Base-by-base conservation (phyloP, 192 early-diverging fungal genomes). In the Coemansia sp. region DNA sequence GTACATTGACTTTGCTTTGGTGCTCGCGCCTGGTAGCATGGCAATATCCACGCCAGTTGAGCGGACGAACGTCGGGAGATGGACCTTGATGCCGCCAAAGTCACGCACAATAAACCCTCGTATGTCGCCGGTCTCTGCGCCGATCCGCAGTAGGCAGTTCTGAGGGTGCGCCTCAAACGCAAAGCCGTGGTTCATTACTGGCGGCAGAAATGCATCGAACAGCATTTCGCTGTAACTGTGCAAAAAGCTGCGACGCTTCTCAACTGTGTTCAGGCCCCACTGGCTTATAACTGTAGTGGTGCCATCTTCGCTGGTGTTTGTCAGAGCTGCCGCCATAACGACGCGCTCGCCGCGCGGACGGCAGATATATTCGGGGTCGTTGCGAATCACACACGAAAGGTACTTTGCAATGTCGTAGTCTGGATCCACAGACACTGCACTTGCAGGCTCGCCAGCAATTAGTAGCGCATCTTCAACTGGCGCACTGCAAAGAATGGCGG, bases 81-180 rank as follows among this genome's bases (percentile, higher is more conserved):
- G 87, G 10, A 82, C 70, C 61, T 85, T 87, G 44, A 88, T 63
- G 24, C 87, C 87, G 56, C 87, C 87, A 81, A 85, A 88, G 72
- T 88, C 87, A 19, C 87, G 83, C 40, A 84, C 76, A 35, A 86
- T 69, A 68, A 88, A 88, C 17, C 86, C 86, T 27, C 61, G 67
- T 9, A 86, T 59, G 27, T 71, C 57, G 36, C 82, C 83, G 1
- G 84, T 75, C 19, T 63, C 58, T 11, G 67, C 53, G 57, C 83
- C 74, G 56, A 87, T 80, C 8, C 84, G 68, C 22, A 85, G 72
- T 44, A 88, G 48, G 33, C 70, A 82, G 63, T 88, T 88, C 44
- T 88, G 87, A 2, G 72, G 76, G 63, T 88, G 87, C 3, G 85
- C 72, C 61, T 88, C 87, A 62, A 88, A 87, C 3, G 87, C 83